A percentile compares a stretch with the other conserved stretches of the same genome.
phyloP scores from a whole-genome alignment of 2,329 filamentous ascomycete species.

The Penicillium brasilianum region DNA sequence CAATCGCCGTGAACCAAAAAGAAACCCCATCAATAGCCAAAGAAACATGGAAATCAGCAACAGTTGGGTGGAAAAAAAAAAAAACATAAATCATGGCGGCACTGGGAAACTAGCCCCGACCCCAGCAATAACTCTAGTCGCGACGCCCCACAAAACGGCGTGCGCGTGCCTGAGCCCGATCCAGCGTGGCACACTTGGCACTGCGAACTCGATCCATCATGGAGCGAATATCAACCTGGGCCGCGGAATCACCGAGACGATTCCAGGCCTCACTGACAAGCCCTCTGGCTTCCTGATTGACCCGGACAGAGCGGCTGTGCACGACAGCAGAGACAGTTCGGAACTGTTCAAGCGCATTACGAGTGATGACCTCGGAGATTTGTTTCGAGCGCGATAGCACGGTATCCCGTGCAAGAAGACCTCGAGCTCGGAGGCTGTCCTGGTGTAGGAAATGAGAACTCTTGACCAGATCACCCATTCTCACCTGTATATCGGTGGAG shows the following conservation, averaged over 20 bases:
- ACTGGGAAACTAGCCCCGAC: conserved; percentile 7
- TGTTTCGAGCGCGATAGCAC: conserved; percentile 43
- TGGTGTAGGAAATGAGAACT: conserved; percentile 40
- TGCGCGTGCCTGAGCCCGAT: conserved; percentile 43
- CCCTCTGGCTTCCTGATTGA: conserved; percentile 37
- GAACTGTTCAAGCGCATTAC: conserved; percentile 40
- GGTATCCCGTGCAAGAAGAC: conserved; percentile 31
- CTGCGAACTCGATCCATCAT: conserved; percentile 38
- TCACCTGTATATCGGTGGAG: conserved; percentile 45
- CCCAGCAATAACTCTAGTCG: conserved; percentile 12
- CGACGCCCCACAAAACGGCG: conserved; percentile 36
- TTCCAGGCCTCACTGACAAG: conserved; percentile 37
- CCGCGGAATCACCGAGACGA: conserved; percentile 32
- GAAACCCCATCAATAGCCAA: conserved; percentile 18
- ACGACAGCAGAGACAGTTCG: conserved; percentile 38
- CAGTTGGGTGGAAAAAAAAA: conserved; percentile 16
- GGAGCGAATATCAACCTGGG: conserved; percentile 30
- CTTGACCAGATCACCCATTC: conserved; percentile 45
- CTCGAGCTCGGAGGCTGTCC: conserved; percentile 36
- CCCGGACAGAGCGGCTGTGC: conserved; percentile 35
- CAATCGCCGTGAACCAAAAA: conserved; percentile 28
- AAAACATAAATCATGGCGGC: conserved; percentile 13
- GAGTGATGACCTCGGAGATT: conserved; percentile 39
- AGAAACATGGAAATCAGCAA: conserved; percentile 14
- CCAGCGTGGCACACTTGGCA: conserved; percentile 37